Conservation (phyloP, 768 basidiomycete genomes). For the Lentinula sp. region DNA sequence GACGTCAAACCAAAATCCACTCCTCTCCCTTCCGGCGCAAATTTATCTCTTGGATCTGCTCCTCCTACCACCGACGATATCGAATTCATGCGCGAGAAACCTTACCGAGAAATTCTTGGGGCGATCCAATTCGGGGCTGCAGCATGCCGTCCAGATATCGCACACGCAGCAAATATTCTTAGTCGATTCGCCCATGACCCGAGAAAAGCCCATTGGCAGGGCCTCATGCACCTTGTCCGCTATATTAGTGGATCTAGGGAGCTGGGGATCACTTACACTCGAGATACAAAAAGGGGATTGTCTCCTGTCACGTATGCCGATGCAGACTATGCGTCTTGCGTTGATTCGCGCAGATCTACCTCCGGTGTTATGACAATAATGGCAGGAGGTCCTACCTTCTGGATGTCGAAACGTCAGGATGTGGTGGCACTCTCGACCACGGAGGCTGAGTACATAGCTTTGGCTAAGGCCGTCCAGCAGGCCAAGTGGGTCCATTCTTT, state of each 20-base stretch:
- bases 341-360: not conserved
- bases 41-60: not conserved
- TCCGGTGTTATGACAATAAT: not conserved
- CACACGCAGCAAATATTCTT: not conserved
- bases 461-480: not conserved
- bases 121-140: not conserved
- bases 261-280: not conserved
- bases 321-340: no score
- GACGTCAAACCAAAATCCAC: conserved; percentile 5
- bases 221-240: not conserved
- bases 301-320: no score
- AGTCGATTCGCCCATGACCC: conserved; percentile 3
- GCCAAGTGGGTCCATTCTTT: not conserved
- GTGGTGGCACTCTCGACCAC: not conserved
- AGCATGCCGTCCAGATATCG: not conserved
- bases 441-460: not conserved
- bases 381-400: not conserved
- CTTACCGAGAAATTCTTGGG: conserved; percentile 5
- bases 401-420: not conserved
- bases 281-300: no score
- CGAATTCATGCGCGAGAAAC: conserved; percentile 10
- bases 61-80: not conserved
- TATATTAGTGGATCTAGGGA: not conserved
- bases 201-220: not conserved
- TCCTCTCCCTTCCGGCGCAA: conserved; percentile 9